Percentiles rank a stretch among this genome's conserved stretches.
Evolutionary conservation across 495 filamentous ascomycete species (phyloP).

Genomic region (Paragyromitra xinjiangensis): DNA sequence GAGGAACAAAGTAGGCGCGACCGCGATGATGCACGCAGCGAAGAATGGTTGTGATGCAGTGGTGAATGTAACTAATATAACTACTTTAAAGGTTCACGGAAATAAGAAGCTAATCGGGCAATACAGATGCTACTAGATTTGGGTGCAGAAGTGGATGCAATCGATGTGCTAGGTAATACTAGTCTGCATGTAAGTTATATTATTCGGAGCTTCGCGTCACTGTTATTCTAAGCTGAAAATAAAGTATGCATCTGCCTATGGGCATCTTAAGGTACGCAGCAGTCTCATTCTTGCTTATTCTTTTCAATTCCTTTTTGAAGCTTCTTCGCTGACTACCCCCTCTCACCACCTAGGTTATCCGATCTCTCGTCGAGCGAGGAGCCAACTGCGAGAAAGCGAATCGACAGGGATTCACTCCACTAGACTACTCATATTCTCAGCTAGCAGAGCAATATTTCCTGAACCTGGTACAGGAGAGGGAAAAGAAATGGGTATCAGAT

Average conservation of each 20-base stretch:
- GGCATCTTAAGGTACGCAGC: slow-evolving; percentile 67
- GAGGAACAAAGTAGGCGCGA: slow-evolving; percentile 62
- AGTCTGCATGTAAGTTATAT: slow-evolving; percentile 71
- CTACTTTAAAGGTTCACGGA: background rate
- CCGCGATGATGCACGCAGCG: slow-evolving; percentile 72
- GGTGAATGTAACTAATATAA: slow-evolving; percentile 62
- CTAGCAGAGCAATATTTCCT: slow-evolving; percentile 80
- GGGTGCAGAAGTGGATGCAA: slow-evolving; percentile 54
- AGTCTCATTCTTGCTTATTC: background rate
- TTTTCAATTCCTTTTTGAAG: background rate
- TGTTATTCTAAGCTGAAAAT: background rate
- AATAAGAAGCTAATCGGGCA: slow-evolving; percentile 14
- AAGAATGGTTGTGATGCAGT: slow-evolving; percentile 67
- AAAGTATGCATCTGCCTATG: slow-evolving; percentile 70
- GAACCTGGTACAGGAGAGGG: slow-evolving; percentile 66
- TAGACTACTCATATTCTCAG: slow-evolving; percentile 75
- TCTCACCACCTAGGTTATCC: slow-evolving; percentile 62
- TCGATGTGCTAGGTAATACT: slow-evolving; percentile 76
- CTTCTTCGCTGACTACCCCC: background rate
- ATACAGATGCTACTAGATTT: slow-evolving; percentile 49
- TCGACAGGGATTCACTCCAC: slow-evolving; percentile 74
- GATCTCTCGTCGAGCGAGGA: slow-evolving; percentile 74
- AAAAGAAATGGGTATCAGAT: slow-evolving; percentile 44
- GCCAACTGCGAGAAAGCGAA: slow-evolving; percentile 73
- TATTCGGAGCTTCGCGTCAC: background rate